Evolutionary conservation across 495 filamentous ascomycete genomes (phyloP), one percentile per base, ranked within the genome.

Genomic region (Penicillium simplicissimum): DNA sequence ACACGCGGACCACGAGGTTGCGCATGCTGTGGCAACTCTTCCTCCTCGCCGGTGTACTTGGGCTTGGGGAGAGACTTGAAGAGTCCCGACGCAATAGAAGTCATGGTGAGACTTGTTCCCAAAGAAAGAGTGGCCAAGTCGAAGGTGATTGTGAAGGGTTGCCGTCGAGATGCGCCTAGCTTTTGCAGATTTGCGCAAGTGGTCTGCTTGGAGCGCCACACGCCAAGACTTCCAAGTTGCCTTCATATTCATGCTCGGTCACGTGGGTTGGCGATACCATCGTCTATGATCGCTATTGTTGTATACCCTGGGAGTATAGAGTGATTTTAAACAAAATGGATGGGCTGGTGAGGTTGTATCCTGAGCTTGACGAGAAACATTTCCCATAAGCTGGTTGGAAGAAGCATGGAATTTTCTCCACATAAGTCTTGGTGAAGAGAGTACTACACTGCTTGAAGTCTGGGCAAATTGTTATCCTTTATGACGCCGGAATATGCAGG

Each of bases 31-130:
- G 90, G 88, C 21, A 90, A 74, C 67, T 95, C 88, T 73, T 96
- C 93, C 71, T 92, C 85, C 69, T 96, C 91, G 53, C 89, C 90
- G 15, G 83, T 87, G 71, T 97, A 93, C 73, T 91, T 92, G 15
- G 95, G 96, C 61, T 92, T 94, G 0, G 95, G 95, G 14, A 98
- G 83, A 45, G 89, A 86, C 71, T 88, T 88, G 28, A 93, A 84
- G 34, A 98, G 86, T 34, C 91, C 89, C 21, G 88, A 83, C 53
- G 89, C 85, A 70, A 94, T 82, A 43, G 85, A 89, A 55, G 87
- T 75, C 89, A 92, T 92, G 59, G 64, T 73, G 37, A 64, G 56
- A 67, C 57, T 59, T 62, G 43, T 45, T 34, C 47, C 52, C 58
- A 53, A 63, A 53, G 57, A 36, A 55, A 57, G 52, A 59, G 66